Evolutionary conservation across 352 stramenopile species (phyloP).

Genomic region (Globisporangium okanoganense): DNA sequence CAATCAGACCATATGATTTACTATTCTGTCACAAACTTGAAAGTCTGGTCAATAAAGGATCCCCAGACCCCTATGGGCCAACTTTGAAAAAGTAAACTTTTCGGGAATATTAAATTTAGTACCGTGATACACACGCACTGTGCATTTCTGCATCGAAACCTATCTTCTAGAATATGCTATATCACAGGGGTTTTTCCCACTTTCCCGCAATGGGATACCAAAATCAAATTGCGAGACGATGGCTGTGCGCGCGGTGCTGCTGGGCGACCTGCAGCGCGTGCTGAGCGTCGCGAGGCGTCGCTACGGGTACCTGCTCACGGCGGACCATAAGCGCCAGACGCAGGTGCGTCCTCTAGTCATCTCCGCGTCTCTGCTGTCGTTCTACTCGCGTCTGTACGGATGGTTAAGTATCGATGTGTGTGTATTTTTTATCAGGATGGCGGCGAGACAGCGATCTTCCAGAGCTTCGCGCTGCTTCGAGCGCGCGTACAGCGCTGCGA

Average conservation of each 20-base stretch:
- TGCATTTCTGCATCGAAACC: neutral
- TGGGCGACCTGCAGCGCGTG: conserved; percentile 75
- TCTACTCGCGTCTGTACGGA: neutral
- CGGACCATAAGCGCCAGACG: conserved; percentile 12
- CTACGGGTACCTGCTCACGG: conserved; percentile 47
- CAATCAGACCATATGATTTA: too few species aligned
- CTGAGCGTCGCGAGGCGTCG: conserved; percentile 52
- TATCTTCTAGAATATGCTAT: neutral
- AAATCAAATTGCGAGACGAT: conserved; percentile 3
- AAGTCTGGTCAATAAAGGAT: too few species aligned
- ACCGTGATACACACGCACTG: neutral
- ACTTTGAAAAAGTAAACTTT: too few species aligned
- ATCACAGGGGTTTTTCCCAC: neutral
- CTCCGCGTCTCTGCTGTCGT: neutral
- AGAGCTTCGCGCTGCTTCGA: conserved; percentile 57
- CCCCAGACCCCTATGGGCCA: too few species aligned
- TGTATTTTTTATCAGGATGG: conserved; percentile 28
- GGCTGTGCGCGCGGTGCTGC: conserved; percentile 42
- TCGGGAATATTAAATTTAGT: too few species aligned
- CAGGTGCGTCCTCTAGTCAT: conserved; percentile 15
- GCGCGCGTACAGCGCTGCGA: conserved; percentile 55
- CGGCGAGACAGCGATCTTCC: conserved; percentile 43
- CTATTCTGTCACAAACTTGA: too few species aligned
- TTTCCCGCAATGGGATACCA: neutral
- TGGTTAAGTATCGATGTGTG: neutral